Base-by-base conservation (phyloP, 2,329 filamentous ascomycete species). In the Fusarium sp. region DNA sequence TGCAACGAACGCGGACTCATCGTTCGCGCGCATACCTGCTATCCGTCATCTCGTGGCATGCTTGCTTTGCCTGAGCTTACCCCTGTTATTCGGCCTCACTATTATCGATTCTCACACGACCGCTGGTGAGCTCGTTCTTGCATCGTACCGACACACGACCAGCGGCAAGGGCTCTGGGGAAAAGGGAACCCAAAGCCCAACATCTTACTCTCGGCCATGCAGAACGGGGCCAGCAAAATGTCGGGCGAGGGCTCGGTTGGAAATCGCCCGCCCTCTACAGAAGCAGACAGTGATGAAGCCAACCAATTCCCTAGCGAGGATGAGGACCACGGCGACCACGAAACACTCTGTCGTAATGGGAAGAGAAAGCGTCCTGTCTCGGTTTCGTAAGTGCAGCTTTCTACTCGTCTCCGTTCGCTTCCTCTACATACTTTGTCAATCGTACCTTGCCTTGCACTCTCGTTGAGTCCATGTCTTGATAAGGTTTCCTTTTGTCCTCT, bases 321-420 rank as follows among this genome's bases (percentile, higher is more conserved):
- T 77, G 85, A 87, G 47, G 84, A 85, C 64, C 84, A 86, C 65
- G 83, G 84, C 60, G 79, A 82, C 53, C 84, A 87, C 57, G 78
- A 81, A 35, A 75, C 67, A 44, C 63, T 77, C 33, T 77, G 75
- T 68, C 79, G 78, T 65, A 76, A 74, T 28, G 80, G 87, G 66
- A 91, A 91, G 81, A 87, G 89, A 71, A 91, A 90, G 80, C 85
- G 89, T 66, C 88, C 88, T 67, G 85, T 90, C 56, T 90, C 88
- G 67, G 88, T 90, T 69, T 90, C 88, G 88, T 90, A 85, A 73
- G 77, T 77, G 23, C 46, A 70, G 46, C 64, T 69, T 54, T 40
- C 71, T 61, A 56, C 49, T 35, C 28, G 42, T 42, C 47, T 50
- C 57, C 58, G 46, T 38, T 57, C 65, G 58, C 61, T 64, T 49